Conservation (phyloP, 208 protist species). For the Porcisia deanei region DNA sequence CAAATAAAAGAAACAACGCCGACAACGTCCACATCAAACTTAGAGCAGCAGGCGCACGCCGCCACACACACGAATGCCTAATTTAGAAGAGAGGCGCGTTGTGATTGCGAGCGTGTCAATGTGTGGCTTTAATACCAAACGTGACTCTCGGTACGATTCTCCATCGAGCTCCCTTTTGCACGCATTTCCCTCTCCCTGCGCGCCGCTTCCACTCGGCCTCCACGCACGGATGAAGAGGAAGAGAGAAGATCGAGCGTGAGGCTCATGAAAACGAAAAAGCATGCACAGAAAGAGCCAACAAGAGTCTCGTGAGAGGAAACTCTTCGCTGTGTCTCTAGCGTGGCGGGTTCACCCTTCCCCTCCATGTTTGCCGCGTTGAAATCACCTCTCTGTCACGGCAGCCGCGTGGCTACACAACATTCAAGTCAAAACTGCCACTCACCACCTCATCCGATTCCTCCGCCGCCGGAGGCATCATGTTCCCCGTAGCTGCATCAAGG, state of each 20-base stretch:
- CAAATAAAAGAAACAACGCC: background rate
- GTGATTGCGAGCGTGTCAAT: no score
- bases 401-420: slow-evolving; percentile 23
- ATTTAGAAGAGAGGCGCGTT: no score
- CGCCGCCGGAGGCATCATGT: no score
- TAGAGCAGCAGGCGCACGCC: background rate
- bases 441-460: slow-evolving; percentile 4
- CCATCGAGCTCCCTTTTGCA: no score
- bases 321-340: background rate
- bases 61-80: background rate
- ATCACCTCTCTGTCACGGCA: background rate
- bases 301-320: background rate
- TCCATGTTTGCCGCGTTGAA: background rate
- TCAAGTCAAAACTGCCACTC: slow-evolving; percentile 45
- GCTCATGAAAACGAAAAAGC: background rate
- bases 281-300: background rate
- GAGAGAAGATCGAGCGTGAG: no score
- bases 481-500: background rate
- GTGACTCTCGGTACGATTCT: no score
- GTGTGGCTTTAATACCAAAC: no score
- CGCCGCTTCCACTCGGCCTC: no score
- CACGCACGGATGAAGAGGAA: background rate
- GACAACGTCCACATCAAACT: background rate
- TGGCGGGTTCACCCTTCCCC: background rate
- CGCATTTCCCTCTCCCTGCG: no score